phyloP scores from a whole-genome alignment of 73 alveolate species.

The Paramecium octaurelia region DNA sequence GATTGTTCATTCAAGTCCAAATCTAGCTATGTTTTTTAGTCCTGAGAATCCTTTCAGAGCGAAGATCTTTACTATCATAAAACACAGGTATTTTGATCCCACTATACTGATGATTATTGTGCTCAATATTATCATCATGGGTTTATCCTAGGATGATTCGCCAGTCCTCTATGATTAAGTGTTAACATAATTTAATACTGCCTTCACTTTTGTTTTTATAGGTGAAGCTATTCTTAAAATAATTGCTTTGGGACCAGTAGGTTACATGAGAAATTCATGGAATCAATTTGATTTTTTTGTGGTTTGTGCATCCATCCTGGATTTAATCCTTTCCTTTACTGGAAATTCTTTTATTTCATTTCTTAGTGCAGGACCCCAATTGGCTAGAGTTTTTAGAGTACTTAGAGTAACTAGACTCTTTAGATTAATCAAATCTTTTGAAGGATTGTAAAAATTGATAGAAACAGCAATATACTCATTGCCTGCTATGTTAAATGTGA shows the following conservation, averaged over 20 bases:
- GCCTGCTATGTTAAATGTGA: constrained; percentile 91
- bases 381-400: constrained; percentile 68
- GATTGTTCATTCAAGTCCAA: constrained; percentile 69
- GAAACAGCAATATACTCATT: constrained; percentile 83
- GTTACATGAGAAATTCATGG: constrained; percentile 84
- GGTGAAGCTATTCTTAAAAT: constrained; percentile 81
- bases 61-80: constrained; percentile 61
- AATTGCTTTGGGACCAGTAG: constrained; percentile 71
- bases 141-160: constrained; percentile 80
- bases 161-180: constrained; percentile 37
- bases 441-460: constrained; percentile 74
- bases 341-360: constrained; percentile 77
- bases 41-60: constrained; percentile 62
- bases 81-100: constrained; percentile 70
- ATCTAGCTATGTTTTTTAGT: constrained; percentile 63
- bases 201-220: constrained; percentile 73
- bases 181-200: constrained; percentile 64
- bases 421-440: constrained; percentile 70
- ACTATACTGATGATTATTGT: constrained; percentile 83
- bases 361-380: constrained; percentile 86
- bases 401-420: constrained; percentile 73
- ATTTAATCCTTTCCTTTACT: constrained; percentile 69
- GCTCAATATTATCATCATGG: constrained; percentile 90
- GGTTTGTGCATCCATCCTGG: constrained; percentile 79
- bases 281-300: constrained; percentile 88